Evolutionary conservation across 768 basidiomycete genomes (phyloP).

Genomic region (Amanita fuliginea): DNA sequence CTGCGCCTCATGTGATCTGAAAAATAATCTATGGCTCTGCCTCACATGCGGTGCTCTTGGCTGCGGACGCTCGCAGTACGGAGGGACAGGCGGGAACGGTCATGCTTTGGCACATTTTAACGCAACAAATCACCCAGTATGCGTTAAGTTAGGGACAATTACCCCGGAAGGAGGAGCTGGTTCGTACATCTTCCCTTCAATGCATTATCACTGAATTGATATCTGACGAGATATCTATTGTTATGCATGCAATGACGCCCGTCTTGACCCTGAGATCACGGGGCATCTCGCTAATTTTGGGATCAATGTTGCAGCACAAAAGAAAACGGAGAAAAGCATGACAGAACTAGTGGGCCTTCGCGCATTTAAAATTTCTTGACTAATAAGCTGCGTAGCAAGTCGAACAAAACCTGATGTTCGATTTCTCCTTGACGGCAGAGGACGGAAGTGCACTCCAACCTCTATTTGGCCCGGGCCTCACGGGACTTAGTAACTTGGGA

Average conservation of each 20-base stretch:
- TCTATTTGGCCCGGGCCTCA: constrained; percentile 79
- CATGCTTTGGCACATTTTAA: constrained; percentile 79
- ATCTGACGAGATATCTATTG: constrained; percentile 75
- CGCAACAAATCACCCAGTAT: constrained; percentile 62
- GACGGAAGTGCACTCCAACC: constrained; percentile 84
- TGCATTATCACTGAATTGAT: neutral
- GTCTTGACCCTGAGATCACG: constrained; percentile 63
- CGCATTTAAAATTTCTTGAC: neutral
- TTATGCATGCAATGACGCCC: constrained; percentile 81
- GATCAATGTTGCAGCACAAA: constrained; percentile 72
- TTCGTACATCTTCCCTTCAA: constrained; percentile 20
- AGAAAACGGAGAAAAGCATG: constrained; percentile 94
- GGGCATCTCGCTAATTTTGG: constrained; percentile 73
- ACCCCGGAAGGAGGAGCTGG: constrained; percentile 90
- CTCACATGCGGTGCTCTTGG: constrained; percentile 83
- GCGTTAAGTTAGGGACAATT: constrained; percentile 93
- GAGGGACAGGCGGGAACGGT: constrained; percentile 76
- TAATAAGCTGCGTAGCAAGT: constrained; percentile 53
- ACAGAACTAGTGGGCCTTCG: constrained; percentile 67
- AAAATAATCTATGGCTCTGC: constrained; percentile 92
- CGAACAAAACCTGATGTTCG: constrained; percentile 90
- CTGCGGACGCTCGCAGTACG: constrained; percentile 81
- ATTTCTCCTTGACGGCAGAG: constrained; percentile 83
- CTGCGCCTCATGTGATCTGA: constrained; percentile 76
- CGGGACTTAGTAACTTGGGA: constrained; percentile 85